phyloP scores from a whole-genome alignment of 2,329 filamentous ascomycete species.

The Penicillium sp. region DNA sequence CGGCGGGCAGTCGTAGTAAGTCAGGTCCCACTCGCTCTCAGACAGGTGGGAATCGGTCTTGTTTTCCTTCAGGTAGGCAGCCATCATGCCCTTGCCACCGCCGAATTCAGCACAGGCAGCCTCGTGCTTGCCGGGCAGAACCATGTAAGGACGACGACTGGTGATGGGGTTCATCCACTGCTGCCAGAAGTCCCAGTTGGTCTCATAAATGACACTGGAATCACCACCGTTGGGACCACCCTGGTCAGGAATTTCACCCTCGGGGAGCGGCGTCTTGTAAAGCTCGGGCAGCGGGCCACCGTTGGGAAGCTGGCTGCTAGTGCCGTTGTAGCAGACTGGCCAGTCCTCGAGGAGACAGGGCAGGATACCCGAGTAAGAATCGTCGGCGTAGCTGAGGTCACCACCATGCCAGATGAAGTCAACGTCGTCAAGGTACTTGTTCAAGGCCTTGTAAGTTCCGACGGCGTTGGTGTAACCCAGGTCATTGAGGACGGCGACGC shows the following conservation, averaged over 20 bases:
- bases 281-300: constrained; percentile 35
- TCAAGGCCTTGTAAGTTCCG: constrained; percentile 49
- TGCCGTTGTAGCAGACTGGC: constrained; percentile 55
- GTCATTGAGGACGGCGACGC: constrained; percentile 51
- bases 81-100: constrained; percentile 44
- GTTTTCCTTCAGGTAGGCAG: constrained; percentile 51
- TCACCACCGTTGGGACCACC: constrained; percentile 51
- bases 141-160: constrained; percentile 51
- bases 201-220: constrained; percentile 52
- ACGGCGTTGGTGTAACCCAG: constrained; percentile 57
- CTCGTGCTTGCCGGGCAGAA: constrained; percentile 54
- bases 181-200: constrained; percentile 55
- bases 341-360: constrained; percentile 50
- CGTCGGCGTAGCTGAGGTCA: constrained; percentile 53
- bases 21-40: no score
- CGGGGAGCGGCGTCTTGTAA: constrained; percentile 48
- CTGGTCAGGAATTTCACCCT: constrained; percentile 47
- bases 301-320: constrained; percentile 42
- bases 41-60: no score
- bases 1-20: constrained; percentile 54
- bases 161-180: constrained; percentile 49
- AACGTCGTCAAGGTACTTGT: constrained; percentile 40
- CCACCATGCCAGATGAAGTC: constrained; percentile 56
- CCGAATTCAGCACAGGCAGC: constrained; percentile 51
- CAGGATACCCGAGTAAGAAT: constrained; percentile 55